phyloP scores from a whole-genome alignment of 2,329 filamentous ascomycete genomes.

The Didymella pomorum region DNA sequence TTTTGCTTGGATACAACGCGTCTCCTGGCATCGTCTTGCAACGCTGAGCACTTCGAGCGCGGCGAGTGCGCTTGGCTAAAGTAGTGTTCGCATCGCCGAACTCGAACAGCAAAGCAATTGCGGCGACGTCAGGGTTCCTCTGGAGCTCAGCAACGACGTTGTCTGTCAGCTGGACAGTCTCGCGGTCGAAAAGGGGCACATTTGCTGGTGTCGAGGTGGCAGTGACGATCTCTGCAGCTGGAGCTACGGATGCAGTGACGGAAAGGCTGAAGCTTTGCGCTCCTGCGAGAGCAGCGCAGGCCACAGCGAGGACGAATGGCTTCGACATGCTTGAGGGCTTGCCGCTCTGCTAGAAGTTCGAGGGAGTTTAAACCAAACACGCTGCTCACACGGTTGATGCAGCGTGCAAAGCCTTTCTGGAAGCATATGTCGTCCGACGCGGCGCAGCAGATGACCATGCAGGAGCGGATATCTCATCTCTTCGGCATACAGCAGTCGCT shows the following conservation, averaged over 20 bases:
- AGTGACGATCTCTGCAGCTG: slow-evolving; percentile 38
- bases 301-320: slow-evolving; percentile 23
- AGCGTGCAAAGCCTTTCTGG: slow-evolving; percentile 2
- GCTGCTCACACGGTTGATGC: not conserved
- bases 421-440: not conserved
- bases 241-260: slow-evolving; percentile 29
- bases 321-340: slow-evolving; percentile 25
- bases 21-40: slow-evolving; percentile 45
- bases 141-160: slow-evolving; percentile 31
- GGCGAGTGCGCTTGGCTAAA: slow-evolving; percentile 12
- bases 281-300: slow-evolving; percentile 24
- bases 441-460: not conserved
- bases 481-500: slow-evolving; percentile 15
- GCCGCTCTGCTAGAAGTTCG: not conserved
- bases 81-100: slow-evolving; percentile 41
- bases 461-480: not conserved
- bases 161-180: slow-evolving; percentile 39
- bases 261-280: slow-evolving; percentile 31
- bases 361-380: slow-evolving; percentile 1
- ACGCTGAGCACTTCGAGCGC: slow-evolving; percentile 20
- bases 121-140: slow-evolving; percentile 25
- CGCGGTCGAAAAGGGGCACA: slow-evolving; percentile 31
- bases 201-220: slow-evolving; percentile 30
- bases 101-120: slow-evolving; percentile 45
- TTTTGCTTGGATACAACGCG: slow-evolving; percentile 31